Percentiles rank a stretch among this genome's conserved stretches.
These are phyloP conservation scores for Friedmanniomyces simplex DNA, from an alignment of 495 filamentous ascomycete genomes.

Conservation along the genomic window DNA sequence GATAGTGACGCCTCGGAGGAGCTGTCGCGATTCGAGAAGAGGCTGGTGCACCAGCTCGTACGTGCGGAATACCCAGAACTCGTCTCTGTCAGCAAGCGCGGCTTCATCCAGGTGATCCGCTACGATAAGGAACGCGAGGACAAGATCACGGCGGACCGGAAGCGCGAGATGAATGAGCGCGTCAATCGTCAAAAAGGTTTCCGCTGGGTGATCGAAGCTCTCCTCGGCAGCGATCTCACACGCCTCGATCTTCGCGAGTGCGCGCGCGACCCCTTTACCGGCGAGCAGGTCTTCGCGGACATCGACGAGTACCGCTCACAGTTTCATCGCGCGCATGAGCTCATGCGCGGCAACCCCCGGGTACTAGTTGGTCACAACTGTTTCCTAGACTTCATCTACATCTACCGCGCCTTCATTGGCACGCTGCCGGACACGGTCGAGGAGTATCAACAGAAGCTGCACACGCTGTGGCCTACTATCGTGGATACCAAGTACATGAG, in stretches of 20 bases:
- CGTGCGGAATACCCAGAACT: slow-evolving; percentile 51
- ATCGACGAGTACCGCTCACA: slow-evolving; percentile 22
- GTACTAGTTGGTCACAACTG: slow-evolving; percentile 68
- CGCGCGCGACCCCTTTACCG: slow-evolving; percentile 13
- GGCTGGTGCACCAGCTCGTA: slow-evolving; percentile 59
- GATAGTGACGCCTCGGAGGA: slow-evolving; percentile 5
- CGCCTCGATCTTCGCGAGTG: slow-evolving; percentile 39
- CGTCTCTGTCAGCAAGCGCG: slow-evolving; percentile 35
- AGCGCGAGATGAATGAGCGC: slow-evolving; percentile 33
- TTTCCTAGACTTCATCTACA: slow-evolving; percentile 62
- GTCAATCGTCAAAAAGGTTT: slow-evolving; percentile 49
- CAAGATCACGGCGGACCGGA: slow-evolving; percentile 30
- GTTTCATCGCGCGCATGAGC: slow-evolving; percentile 28
- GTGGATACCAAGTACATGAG: slow-evolving; percentile 74
- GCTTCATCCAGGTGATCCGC: slow-evolving; percentile 44
- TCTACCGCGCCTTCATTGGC: slow-evolving; percentile 61
- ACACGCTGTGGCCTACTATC: slow-evolving; percentile 54
- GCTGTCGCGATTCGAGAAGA: slow-evolving; percentile 40
- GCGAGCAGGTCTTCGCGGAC: slow-evolving; percentile 26
- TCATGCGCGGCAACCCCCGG: slow-evolving; percentile 38
- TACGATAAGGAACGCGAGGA: slow-evolving; percentile 41
- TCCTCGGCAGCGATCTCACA: slow-evolving; percentile 48
- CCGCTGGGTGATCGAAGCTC: slow-evolving; percentile 59
- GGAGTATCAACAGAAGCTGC: slow-evolving; percentile 47
- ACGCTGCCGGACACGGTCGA: slow-evolving; percentile 49